A percentile compares a stretch with the other conserved stretches of the same genome.
phyloP scores from a whole-genome alignment of 768 basidiomycete genomes.

The Trametes elegans region DNA sequence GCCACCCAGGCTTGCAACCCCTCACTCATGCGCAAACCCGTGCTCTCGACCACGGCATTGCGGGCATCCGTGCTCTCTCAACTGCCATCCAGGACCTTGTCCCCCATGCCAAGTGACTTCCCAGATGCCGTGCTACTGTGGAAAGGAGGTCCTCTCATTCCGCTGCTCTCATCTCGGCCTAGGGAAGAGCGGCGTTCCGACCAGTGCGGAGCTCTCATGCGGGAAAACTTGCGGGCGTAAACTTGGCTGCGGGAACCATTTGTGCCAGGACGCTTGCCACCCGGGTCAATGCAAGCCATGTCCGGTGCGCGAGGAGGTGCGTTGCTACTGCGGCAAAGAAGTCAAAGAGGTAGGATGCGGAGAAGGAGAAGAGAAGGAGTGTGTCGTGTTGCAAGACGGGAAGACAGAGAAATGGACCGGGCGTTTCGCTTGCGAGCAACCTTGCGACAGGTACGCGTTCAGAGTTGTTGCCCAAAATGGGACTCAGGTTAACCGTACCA shows the following conservation, averaged over 20 bases:
- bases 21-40: constrained; percentile 73
- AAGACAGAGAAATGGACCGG: constrained; percentile 62
- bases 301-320: constrained; percentile 45
- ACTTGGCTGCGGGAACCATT: constrained; percentile 73
- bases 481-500: too few relatives aligned
- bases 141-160: constrained; percentile 53
- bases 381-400: constrained; percentile 36
- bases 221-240: constrained; percentile 36
- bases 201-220: constrained; percentile 35
- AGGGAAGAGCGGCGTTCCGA: constrained; percentile 19
- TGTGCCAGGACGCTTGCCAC: constrained; percentile 72
- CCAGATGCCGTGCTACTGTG: constrained; percentile 76
- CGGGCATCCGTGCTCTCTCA: constrained; percentile 77
- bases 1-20: constrained; percentile 63
- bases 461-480: too few relatives aligned
- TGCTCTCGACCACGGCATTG: constrained; percentile 68
- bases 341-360: constrained; percentile 64
- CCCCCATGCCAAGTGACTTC: constrained; percentile 88
- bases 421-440: constrained; percentile 53
- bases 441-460: constrained; percentile 62
- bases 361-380: constrained; percentile 45
- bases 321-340: constrained; percentile 83
- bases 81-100: constrained; percentile 95
- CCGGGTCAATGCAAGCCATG: constrained; percentile 72
- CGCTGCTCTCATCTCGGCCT: constrained; percentile 49